These are phyloP conservation scores for Massarina eburnea DNA, from an alignment of 2,329 filamentous ascomycete genomes.

Conservation along the genomic window DNA sequence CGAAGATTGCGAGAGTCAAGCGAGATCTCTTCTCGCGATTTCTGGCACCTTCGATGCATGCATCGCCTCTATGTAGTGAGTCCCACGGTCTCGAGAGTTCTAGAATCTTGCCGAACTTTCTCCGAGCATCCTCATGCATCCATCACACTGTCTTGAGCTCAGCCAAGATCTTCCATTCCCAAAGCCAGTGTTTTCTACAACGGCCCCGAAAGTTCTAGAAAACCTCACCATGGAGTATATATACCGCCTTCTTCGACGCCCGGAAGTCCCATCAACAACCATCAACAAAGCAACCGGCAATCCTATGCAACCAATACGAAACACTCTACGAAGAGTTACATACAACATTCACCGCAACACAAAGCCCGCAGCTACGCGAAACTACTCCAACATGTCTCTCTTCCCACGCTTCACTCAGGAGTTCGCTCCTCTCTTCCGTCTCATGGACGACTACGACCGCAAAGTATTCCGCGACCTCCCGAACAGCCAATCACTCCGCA, in stretches of 20 bases:
- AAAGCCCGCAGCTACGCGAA: slow-evolving; percentile 26
- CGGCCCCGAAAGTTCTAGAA: slow-evolving; percentile 3
- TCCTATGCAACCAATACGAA: slow-evolving; percentile 43
- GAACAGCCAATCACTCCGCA: background rate
- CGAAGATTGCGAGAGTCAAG: no score
- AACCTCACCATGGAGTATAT: slow-evolving; percentile 2
- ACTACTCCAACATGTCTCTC: slow-evolving; percentile 40
- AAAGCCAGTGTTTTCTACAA: background rate
- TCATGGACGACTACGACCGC: slow-evolving; percentile 52
- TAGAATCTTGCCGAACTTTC: slow-evolving; percentile 8
- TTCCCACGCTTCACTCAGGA: slow-evolving; percentile 46
- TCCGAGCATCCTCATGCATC: slow-evolving; percentile 8
- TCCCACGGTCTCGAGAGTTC: slow-evolving; percentile 8
- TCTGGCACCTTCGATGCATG: background rate
- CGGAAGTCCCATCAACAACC: slow-evolving; percentile 15
- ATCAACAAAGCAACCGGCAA: slow-evolving; percentile 18
- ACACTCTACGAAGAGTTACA: slow-evolving; percentile 34
- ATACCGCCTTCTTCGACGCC: slow-evolving; percentile 7
- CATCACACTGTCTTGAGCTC: slow-evolving; percentile 3
- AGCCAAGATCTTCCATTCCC: background rate
- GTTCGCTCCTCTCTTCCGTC: slow-evolving; percentile 49
- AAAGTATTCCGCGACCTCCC: slow-evolving; percentile 28
- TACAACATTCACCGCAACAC: slow-evolving; percentile 31
- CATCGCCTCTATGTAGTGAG: no score
- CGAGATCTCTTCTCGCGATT: background rate